Evolutionary conservation across 352 stramenopile genomes (phyloP).

Genomic region (Pythium brassicae): DNA sequence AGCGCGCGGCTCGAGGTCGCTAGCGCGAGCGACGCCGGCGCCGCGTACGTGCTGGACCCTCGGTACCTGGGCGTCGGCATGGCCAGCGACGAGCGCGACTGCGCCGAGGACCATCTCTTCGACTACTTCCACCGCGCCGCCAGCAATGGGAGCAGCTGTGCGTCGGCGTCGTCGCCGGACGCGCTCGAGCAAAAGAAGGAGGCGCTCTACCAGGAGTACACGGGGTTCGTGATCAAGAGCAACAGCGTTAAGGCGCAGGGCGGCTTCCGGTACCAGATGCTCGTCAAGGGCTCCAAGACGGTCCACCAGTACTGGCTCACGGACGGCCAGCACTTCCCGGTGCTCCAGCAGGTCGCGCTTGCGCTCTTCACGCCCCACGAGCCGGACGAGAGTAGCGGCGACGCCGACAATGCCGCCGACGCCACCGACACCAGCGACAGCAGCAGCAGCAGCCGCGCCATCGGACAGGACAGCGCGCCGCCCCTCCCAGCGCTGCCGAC

Average conservation of each 20-base stretch:
- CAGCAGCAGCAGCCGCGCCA: not conserved
- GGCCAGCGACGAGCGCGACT: conserved; percentile 22
- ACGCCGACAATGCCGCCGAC: too few relatives aligned
- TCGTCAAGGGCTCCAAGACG: conserved; percentile 24
- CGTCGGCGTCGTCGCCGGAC: not conserved
- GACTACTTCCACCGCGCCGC: conserved; percentile 8
- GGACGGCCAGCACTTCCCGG: conserved; percentile 23
- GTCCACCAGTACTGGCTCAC: conserved; percentile 30
- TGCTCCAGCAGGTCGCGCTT: conserved; percentile 24
- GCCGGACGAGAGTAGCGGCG: too few relatives aligned
- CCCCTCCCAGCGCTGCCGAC: too few relatives aligned
- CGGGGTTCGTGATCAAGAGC: conserved; percentile 27
- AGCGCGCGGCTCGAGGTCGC: not conserved
- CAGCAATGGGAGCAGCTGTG: too few relatives aligned
- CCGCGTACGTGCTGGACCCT: conserved; percentile 14
- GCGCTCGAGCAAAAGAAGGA: conserved; percentile 11
- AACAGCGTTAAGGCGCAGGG: conserved; percentile 13
- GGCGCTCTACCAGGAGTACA: conserved; percentile 24
- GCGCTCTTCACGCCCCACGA: conserved; percentile 13
- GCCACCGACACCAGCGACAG: too few relatives aligned
- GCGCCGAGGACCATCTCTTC: conserved; percentile 29
- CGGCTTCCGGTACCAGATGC: conserved; percentile 25
- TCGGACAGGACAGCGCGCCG: not conserved
- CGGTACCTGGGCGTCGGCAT: conserved; percentile 13
- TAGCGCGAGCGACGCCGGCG: conserved; percentile 1